phyloP scores from a whole-genome alignment of 2,329 filamentous ascomycete genomes.

The Aspergillus sp. region DNA sequence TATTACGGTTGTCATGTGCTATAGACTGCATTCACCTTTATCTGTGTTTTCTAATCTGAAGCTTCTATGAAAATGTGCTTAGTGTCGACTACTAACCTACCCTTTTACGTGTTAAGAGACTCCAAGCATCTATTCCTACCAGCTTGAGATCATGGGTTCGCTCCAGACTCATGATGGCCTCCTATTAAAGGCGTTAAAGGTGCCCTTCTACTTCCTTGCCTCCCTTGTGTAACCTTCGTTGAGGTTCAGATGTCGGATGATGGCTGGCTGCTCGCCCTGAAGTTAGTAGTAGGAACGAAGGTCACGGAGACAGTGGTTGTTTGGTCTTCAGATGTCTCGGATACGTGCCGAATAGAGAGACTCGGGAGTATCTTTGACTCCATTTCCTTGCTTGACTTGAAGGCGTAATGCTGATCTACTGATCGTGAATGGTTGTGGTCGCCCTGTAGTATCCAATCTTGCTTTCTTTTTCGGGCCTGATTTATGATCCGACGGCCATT shows the following conservation, averaged over 20 bases:
- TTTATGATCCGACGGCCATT: neutral
- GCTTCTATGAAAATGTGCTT: too few species aligned
- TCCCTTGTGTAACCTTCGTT: neutral
- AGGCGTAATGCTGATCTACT: neutral
- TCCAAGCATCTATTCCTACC: neutral
- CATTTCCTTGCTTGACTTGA: neutral
- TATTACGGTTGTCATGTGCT: too few species aligned
- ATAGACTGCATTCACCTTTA: too few species aligned
- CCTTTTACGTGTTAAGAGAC: neutral
- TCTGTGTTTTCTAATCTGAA: too few species aligned
- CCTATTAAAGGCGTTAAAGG: neutral
- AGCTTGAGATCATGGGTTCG: neutral
- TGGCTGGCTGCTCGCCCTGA: neutral
- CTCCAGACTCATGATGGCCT: neutral
- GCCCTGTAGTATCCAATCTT: neutral
- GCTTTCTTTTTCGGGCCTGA: neutral
- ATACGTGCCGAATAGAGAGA: neutral
- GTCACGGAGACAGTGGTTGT: neutral
- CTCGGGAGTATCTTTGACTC: neutral
- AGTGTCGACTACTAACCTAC: neutral
- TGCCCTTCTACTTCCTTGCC: neutral
- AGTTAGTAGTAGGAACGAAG: neutral
- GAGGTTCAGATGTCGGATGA: neutral
- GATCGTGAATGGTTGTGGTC: neutral
- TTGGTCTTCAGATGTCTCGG: neutral